A percentile compares a stretch with the other conserved stretches of the same genome.
These are phyloP conservation scores for Plasmodium gaboni DNA, from an alignment of 169 alveolate genomes.

Conservation along the genomic window DNA sequence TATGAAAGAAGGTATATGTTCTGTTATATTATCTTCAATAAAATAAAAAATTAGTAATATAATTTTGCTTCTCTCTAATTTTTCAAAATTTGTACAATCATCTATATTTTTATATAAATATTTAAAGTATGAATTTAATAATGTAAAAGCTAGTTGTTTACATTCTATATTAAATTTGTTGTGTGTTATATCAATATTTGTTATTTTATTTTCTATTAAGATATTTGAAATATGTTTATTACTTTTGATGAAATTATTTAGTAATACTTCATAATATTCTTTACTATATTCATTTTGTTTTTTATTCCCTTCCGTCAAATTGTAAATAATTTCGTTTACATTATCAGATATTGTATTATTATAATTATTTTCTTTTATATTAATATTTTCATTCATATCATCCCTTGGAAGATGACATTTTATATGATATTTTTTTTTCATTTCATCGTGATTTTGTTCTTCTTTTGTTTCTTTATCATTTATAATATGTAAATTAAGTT, in stretches of 20 bases:
- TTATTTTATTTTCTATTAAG: constrained; percentile 40
- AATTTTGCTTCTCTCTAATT: constrained; percentile 32
- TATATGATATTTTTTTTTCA: not conserved
- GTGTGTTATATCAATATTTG: constrained; percentile 23
- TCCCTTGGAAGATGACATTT: not conserved
- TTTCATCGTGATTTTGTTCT: not conserved
- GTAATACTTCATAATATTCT: constrained; percentile 27
- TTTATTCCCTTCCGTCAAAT: not conserved
- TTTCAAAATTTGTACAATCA: constrained; percentile 26
- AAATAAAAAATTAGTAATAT: constrained; percentile 56
- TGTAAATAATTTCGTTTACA: not conserved
- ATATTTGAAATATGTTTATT: constrained; percentile 20
- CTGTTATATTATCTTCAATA: constrained; percentile 59
- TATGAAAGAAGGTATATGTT: constrained; percentile 59
- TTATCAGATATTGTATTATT: not conserved
- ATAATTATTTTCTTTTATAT: not conserved
- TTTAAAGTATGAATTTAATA: constrained; percentile 48
- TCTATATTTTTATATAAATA: constrained; percentile 22
- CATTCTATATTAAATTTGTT: constrained; percentile 39
- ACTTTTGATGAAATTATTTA: constrained; percentile 16
- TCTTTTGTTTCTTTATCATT: not conserved
- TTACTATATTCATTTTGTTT: constrained; percentile 5
- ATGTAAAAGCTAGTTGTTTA: constrained; percentile 36
- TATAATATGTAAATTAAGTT: constrained; percentile 1
- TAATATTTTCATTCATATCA: not conserved